Conservation (phyloP, 495 filamentous ascomycete genomes). For the Umbilicaria muhlenbergii region DNA sequence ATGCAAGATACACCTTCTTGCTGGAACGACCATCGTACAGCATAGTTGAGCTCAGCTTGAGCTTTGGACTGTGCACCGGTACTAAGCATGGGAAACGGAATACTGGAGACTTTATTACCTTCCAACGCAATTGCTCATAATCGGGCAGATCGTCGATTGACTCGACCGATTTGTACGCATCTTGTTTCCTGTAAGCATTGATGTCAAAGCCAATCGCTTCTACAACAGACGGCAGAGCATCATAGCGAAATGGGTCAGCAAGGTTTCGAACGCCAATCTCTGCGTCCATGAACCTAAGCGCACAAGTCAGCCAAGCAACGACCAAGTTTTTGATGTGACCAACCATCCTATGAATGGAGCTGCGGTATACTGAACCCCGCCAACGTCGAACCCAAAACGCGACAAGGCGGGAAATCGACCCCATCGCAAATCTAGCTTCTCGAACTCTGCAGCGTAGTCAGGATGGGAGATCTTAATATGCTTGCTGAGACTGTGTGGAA, state of each 20-base stretch:
- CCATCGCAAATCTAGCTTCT: constrained; percentile 14
- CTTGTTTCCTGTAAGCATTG: background rate
- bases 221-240: constrained; percentile 9
- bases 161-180: background rate
- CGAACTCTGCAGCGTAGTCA: constrained; percentile 7
- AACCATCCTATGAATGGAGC: constrained; percentile 19
- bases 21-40: constrained; percentile 14
- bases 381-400: constrained; percentile 17
- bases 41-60: constrained; percentile 16
- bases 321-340: background rate
- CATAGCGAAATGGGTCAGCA: constrained; percentile 13
- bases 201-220: constrained; percentile 3
- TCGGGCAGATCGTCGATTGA: constrained; percentile 14
- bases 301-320: background rate
- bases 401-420: constrained; percentile 12
- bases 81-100: constrained; percentile 3
- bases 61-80: constrained; percentile 2
- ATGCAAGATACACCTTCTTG: constrained; percentile 10
- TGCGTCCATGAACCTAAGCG: constrained; percentile 14
- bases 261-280: constrained; percentile 15
- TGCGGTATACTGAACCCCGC: constrained; percentile 18
- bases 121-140: constrained; percentile 10
- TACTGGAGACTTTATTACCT: background rate
- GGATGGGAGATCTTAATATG: constrained; percentile 14
- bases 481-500: constrained; percentile 6